These are phyloP conservation scores for Cunninghamia lanceolata DNA, from an alignment of 75 land plant genomes.

Conservation along the genomic window DNA sequence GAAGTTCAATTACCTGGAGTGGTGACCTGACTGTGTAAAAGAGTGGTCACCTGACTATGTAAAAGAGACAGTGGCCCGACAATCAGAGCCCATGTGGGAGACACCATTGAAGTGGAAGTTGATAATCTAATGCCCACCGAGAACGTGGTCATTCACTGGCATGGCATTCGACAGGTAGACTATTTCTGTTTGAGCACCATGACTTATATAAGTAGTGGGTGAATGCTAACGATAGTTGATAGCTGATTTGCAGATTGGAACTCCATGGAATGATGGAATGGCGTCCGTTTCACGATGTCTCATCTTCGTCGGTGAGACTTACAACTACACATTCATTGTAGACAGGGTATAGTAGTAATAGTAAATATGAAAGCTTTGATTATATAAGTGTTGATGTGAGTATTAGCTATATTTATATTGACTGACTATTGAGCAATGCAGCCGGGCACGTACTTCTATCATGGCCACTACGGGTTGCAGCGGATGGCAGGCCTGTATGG, in stretches of 20 bases:
- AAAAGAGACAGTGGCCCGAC: constrained; percentile 41
- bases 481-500: too few species aligned
- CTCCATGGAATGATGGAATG: constrained; percentile 85
- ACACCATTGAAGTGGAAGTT: too few species aligned
- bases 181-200: too few species aligned
- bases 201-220: too few species aligned
- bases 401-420: too few species aligned
- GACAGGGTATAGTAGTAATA: constrained; percentile 57
- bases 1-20: background rate
- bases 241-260: constrained; percentile 69
- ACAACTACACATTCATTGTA: constrained; percentile 66
- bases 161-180: constrained; percentile 79
- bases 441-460: too few species aligned
- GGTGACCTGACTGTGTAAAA: constrained; percentile 35
- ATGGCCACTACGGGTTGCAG: too few species aligned
- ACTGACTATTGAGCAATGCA: too few species aligned
- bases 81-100: too few species aligned
- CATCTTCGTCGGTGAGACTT: constrained; percentile 68
- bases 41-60: constrained; percentile 23
- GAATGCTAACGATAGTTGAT: constrained; percentile 2
- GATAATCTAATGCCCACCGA: constrained; percentile 72
- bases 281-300: constrained; percentile 80
- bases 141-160: constrained; percentile 76
- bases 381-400: too few species aligned
- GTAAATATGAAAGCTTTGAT: background rate